These are phyloP conservation scores for Hirschfeldia incana DNA, from an alignment of 345 rosid genomes.

Conservation along the genomic window DNA sequence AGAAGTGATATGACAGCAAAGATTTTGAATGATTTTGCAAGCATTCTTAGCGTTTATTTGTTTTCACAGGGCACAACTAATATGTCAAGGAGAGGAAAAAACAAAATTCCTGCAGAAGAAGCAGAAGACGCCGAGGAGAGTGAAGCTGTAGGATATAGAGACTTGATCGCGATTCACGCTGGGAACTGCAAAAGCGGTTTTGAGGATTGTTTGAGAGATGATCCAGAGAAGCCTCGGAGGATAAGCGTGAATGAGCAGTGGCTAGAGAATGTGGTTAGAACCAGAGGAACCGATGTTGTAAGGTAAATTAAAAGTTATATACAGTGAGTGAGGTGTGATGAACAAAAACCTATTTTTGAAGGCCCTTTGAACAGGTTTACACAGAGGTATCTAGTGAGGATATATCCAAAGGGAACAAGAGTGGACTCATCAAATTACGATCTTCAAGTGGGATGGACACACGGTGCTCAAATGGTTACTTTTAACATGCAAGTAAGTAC, in stretches of 20 bases:
- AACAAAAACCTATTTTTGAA: neutral
- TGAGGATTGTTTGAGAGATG: constrained; percentile 42
- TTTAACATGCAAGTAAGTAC: constrained; percentile 87
- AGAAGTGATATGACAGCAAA: neutral
- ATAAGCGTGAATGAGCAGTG: constrained; percentile 65
- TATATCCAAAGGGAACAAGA: constrained; percentile 75
- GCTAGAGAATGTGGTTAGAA: constrained; percentile 52
- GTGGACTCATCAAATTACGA: constrained; percentile 75
- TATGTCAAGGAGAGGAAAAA: constrained; percentile 29
- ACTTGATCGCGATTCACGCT: constrained; percentile 66
- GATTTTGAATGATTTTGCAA: neutral
- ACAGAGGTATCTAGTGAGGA: constrained; percentile 67
- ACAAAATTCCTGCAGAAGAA: constrained; percentile 33
- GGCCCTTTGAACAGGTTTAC: constrained; percentile 50
- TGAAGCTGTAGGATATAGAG: constrained; percentile 48
- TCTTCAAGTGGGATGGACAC: constrained; percentile 78
- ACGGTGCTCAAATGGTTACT: constrained; percentile 98
- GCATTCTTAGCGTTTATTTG: neutral
- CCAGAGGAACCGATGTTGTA: constrained; percentile 48
- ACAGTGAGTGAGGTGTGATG: neutral
- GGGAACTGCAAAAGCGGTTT: constrained; percentile 48
- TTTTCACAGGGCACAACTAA: constrained; percentile 34
- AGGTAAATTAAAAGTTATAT: constrained; percentile 3
- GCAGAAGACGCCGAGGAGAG: constrained; percentile 39
- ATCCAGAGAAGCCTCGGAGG: constrained; percentile 51